Evolutionary conservation across 768 basidiomycete species (phyloP), one percentile per base, ranked within the genome.

Genomic region (Phlebiopsis flavidoalba): DNA sequence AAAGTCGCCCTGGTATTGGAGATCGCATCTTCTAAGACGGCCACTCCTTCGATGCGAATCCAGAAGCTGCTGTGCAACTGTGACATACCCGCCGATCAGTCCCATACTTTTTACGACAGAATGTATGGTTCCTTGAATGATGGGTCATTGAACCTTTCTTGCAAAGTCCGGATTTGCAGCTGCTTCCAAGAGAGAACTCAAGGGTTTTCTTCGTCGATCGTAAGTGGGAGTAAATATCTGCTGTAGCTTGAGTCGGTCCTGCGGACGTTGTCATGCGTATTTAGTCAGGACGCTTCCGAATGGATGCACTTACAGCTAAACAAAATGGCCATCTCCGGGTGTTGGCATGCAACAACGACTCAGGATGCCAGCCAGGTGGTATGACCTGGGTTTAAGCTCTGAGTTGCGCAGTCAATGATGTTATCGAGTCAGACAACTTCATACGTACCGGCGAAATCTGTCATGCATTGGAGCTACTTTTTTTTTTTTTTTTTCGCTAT

Each of bases 291-390:
- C n/a, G 47, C 5, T n/a, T 19, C n/a, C 2, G 43, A 6, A 58
- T 24, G 31, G 19, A 26, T 69, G 78, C 26, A 46, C 77, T 65
- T 24, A 85, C 82, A 71, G 90, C 72, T 12, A 84, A 75, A 21
- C 69, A 63, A n/a, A 43, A 68, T 71, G 7, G 75, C 69, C 60
- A 82, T 62, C 17, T 67, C 69, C 2, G 86, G 83, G 66, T 80
- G 79, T 69, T 92, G 90, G 24, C 86, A 85, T 5, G 88, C 87
- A 6, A 83, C 76, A n/a, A 60, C 85, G 81, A 56, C 77, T 82
- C 46, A 92, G 74, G 58, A 91, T 75, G 24, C 82, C 82, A 0
- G 88, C 84, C 12, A 90, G 72, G 35, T 79, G 75, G 67, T 84
- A 85, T 1, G 87, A 77, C 60, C 87, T n/a, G n/a, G 86, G 58